phyloP scores from a whole-genome alignment of 768 basidiomycete species.

The Inosperma sp. region DNA sequence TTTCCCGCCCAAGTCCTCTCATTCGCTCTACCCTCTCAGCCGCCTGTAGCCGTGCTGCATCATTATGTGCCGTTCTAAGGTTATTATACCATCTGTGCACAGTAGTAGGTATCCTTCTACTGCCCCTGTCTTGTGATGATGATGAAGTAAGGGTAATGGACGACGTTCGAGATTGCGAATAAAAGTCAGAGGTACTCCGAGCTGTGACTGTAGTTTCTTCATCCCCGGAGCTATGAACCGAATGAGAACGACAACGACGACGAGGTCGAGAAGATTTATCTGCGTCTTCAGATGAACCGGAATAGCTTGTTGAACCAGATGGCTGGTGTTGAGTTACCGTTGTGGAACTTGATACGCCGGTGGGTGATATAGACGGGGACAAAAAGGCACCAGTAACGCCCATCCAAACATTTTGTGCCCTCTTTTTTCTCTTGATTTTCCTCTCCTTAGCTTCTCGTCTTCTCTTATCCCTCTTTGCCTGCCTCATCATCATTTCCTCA shows the following conservation, averaged over 20 bases:
- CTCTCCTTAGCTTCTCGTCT: constrained; percentile 44
- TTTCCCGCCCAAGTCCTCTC: constrained; percentile 50
- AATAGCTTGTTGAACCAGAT: too few relatives aligned
- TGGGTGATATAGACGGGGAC: not conserved
- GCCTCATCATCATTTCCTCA: constrained; percentile 53
- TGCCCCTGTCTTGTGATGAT: constrained; percentile 7
- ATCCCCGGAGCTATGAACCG: not conserved
- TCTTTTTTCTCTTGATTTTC: constrained; percentile 46
- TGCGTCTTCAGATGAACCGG: not conserved
- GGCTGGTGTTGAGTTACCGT: not conserved
- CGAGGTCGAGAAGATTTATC: not conserved
- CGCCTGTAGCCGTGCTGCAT: constrained; percentile 67
- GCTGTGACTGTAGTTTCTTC: not conserved
- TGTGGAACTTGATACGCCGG: not conserved
- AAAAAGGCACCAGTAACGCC: constrained; percentile 52
- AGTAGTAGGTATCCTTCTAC: constrained; percentile 31
- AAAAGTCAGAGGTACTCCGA: not conserved
- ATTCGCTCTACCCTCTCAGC: constrained; percentile 63
- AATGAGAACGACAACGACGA: not conserved
- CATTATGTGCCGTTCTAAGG: constrained; percentile 64
- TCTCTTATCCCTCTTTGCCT: constrained; percentile 52
- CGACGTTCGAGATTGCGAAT: constrained; percentile 2
- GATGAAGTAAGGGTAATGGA: constrained; percentile 3
- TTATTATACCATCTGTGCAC: constrained; percentile 54
- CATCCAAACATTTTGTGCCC: constrained; percentile 53